Evolutionary conservation across 257 asterid species (phyloP), one percentile per base, ranked within the genome.

Genomic region (Mentha longifolia): DNA sequence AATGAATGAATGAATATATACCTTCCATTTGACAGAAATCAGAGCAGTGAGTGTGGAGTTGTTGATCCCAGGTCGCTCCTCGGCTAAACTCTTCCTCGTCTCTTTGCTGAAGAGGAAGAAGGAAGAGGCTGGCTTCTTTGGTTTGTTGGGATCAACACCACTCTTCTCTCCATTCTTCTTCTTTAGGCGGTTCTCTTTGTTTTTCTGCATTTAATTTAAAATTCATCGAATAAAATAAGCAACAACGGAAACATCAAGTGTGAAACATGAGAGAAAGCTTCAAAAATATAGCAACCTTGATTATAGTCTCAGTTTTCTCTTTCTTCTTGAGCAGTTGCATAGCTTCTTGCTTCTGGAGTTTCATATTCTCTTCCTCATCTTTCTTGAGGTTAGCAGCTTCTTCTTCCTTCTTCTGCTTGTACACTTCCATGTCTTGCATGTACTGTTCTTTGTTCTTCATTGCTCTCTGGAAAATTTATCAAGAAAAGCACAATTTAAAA

Each of bases 261-360:
- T 33, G 19, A 61, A 55, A 16, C 0, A 16, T 55, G 25, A n/a
- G 17, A n/a, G 17, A n/a, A 70, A 4, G 31, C 9, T 46, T 35
- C 30, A 12, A 37, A 30, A 12, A 46, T 7, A 16, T 1, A 11
- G 9, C 67, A 86, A 57, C 97, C 98, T 94, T 91, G 20, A 94
- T 87, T 50, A 94, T 42, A 72, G 83, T 91, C 15, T 91, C 91
- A 0, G 91, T 79, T 75, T 88, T 94, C 75, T 91, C 96, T 41
- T 94, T 89, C 92, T 91, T 94, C 69, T 88, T 94, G 4, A 94
- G 96, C 91, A 94, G 70, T 52, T 89, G 97, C 87, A 94, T 69
- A 12, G 98, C 98, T 85, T 89, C 97, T 22, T 86, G 96, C 80
- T 89, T 91, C 71, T 87, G 93, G 37, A 94, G 85, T 75, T 94